Evolutionary conservation across 257 asterid genomes (phyloP).

Genomic region (Linderniella brevidens): DNA sequence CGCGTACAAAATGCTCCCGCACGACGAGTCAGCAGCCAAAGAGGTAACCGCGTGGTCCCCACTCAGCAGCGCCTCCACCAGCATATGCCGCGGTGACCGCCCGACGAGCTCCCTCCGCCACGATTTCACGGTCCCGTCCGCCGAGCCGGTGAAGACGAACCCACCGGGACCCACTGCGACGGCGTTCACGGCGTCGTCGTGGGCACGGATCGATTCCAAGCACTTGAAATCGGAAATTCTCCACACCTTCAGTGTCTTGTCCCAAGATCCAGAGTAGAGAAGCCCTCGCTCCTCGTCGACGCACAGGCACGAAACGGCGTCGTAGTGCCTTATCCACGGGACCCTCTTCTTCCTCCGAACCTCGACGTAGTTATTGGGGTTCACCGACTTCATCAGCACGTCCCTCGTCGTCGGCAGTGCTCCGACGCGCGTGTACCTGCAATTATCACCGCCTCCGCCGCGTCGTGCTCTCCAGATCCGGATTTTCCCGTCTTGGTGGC

Average conservation of each 20-base stretch:
- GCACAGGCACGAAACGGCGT: slow-evolving; percentile 44
- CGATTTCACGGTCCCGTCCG: slow-evolving; percentile 57
- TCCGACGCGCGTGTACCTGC: slow-evolving; percentile 22
- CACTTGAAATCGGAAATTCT: slow-evolving; percentile 39
- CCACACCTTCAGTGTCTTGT: slow-evolving; percentile 56
- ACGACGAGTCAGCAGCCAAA: slow-evolving; percentile 12
- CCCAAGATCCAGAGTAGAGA: slow-evolving; percentile 59
- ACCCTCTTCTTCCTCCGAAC: slow-evolving; percentile 21
- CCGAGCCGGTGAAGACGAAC: slow-evolving; percentile 50
- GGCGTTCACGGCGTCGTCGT: slow-evolving; percentile 44
- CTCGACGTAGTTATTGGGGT: slow-evolving; percentile 38
- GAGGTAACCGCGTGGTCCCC: slow-evolving; percentile 45
- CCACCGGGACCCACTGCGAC: slow-evolving; percentile 35
- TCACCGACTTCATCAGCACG: slow-evolving; percentile 24
- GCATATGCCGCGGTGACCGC: slow-evolving; percentile 17
- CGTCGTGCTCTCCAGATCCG: slow-evolving; percentile 34
- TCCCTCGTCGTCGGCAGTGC: slow-evolving; percentile 38
- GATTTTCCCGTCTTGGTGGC: slow-evolving; percentile 63
- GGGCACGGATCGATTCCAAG: slow-evolving; percentile 42
- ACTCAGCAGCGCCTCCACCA: slow-evolving; percentile 27
- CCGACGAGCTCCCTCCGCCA: slow-evolving; percentile 47
- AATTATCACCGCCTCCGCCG: slow-evolving; percentile 14
- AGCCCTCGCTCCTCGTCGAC: slow-evolving; percentile 24
- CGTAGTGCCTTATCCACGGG: slow-evolving; percentile 46
- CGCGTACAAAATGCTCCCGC: slow-evolving; percentile 22